Conservation (phyloP, 2,329 filamentous ascomycete genomes). For the Penicillium sp. region DNA sequence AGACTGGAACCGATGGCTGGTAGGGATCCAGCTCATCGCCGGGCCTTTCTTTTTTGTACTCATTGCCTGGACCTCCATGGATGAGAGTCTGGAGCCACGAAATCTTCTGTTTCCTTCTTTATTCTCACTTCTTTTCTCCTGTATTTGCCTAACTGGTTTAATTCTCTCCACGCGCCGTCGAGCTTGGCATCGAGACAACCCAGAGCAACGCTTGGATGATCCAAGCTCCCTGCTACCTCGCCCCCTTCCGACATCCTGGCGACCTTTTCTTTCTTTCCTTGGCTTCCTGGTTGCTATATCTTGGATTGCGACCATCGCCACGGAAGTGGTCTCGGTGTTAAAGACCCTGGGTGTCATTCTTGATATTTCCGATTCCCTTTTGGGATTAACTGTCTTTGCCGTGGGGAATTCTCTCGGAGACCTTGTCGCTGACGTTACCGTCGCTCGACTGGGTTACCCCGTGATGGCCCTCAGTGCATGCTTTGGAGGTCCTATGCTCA, state of each 20-base stretch:
- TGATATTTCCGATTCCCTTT: slow-evolving; percentile 87
- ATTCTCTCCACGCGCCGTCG: slow-evolving; percentile 55
- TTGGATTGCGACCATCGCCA: slow-evolving; percentile 94
- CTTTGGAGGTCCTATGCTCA: slow-evolving; percentile 97
- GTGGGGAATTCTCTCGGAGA: slow-evolving; percentile 94
- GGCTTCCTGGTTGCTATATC: slow-evolving; percentile 88
- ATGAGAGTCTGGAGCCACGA: slow-evolving; percentile 49
- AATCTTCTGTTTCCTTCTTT: slow-evolving; percentile 55
- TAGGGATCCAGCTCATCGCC: slow-evolving; percentile 76
- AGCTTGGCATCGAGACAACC: slow-evolving; percentile 32
- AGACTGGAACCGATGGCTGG: slow-evolving; percentile 87
- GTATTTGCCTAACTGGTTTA: slow-evolving; percentile 60
- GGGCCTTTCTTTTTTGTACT: slow-evolving; percentile 77
- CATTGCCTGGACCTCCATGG: slow-evolving; percentile 58
- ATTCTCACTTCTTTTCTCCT: slow-evolving; percentile 62
- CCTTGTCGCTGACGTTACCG: slow-evolving; percentile 87
- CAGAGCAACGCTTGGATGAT: background rate
- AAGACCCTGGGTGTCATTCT: slow-evolving; percentile 90
- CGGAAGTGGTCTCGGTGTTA: slow-evolving; percentile 89
- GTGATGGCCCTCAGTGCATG: slow-evolving; percentile 95
- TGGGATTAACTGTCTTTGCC: slow-evolving; percentile 92
- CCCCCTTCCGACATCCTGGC: slow-evolving; percentile 62
- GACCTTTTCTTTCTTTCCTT: slow-evolving; percentile 74
- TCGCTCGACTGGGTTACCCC: slow-evolving; percentile 86
- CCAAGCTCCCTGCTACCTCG: slow-evolving; percentile 24